Conservation (phyloP, 768 basidiomycete species). For the Psilocybe subaeruginosa region DNA sequence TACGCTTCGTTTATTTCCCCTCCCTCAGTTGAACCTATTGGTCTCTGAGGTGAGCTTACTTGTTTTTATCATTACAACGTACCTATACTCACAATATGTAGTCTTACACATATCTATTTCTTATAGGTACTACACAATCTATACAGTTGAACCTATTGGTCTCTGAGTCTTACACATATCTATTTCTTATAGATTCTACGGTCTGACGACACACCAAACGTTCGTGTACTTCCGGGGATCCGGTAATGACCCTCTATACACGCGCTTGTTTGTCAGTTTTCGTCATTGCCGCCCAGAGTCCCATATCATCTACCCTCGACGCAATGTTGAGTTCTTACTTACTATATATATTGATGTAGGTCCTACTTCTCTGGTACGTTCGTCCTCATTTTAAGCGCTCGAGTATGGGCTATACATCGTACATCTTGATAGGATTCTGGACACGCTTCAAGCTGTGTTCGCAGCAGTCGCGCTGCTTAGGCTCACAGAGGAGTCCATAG, state of each 20-base stretch:
- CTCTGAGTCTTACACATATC: too few relatives aligned
- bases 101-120: too few relatives aligned
- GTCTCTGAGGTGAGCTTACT: too few relatives aligned
- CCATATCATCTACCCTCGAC: not conserved
- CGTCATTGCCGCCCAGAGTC: not conserved
- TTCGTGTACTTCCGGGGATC: constrained; percentile 6
- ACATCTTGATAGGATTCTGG: not conserved
- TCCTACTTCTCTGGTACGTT: not conserved
- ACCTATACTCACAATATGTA: too few relatives aligned
- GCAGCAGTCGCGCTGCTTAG: not conserved
- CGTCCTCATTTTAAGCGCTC: not conserved
- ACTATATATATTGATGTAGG: not conserved
- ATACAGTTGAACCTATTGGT: too few relatives aligned
- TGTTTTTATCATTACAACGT: too few relatives aligned
- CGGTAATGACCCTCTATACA: not conserved
- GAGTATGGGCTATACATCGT: too few relatives aligned
- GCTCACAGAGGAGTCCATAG: not conserved
- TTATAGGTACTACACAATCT: too few relatives aligned
- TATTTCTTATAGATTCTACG: constrained; percentile 1
- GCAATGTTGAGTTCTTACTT: not conserved
- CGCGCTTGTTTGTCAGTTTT: not conserved
- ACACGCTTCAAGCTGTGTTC: not conserved
- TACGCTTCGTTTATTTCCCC: too few relatives aligned
- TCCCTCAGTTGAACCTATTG: too few relatives aligned
- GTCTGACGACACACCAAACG: constrained; percentile 4